Evolutionary conservation across 164 flowering plant genomes (phyloP), one percentile per base, ranked within the genome.

Genomic region (Macadamia tetraphylla): DNA sequence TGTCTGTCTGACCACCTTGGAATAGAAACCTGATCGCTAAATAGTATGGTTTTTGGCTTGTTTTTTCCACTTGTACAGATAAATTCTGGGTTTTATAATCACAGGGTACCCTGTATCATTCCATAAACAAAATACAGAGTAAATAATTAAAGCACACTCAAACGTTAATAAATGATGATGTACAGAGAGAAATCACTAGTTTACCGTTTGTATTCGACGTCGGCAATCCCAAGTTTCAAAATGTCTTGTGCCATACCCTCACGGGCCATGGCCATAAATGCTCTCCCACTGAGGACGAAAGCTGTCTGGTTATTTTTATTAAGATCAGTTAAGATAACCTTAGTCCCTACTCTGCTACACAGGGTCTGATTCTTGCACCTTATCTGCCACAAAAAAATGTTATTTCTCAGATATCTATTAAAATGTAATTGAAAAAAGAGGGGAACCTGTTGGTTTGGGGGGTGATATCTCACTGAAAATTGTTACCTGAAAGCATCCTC

Each of bases 1-100:
- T 81, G 64, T 90, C 95, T 0, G 98, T 94, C 65, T 94, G 96
- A 14, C 97, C 98, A 42, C 96, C 98, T 80, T 94, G 98, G 67
- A 82, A 88, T 14, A 91, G 77, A 65, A 94, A 65, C 49, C 84
- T 88, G 51, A 94, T 71, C 14, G 96, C 93, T 32, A 94, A 73
- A 70, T 85, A 81, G 61, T 87, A 48, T 65, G 93, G 89, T 40
- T 79, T 87, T 48, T 85, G 74, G 86, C 98, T 94, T 10, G 80
- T 77, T 66, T 91, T 95, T 68, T 91, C 97, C 51, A 94, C 92
- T 10, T 92, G 68, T 6, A 91, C 77, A 0, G 86, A 81, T 73
- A 94, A 68, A 53, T 91, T 94, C 70, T 85, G 79, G 23, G 77
- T 81, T 69, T 81, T 81, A 80, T 88, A 94, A 3, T 78, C 88